Evolutionary conservation across 495 filamentous ascomycete species (phyloP).

Genomic region (Tuber borchii): DNA sequence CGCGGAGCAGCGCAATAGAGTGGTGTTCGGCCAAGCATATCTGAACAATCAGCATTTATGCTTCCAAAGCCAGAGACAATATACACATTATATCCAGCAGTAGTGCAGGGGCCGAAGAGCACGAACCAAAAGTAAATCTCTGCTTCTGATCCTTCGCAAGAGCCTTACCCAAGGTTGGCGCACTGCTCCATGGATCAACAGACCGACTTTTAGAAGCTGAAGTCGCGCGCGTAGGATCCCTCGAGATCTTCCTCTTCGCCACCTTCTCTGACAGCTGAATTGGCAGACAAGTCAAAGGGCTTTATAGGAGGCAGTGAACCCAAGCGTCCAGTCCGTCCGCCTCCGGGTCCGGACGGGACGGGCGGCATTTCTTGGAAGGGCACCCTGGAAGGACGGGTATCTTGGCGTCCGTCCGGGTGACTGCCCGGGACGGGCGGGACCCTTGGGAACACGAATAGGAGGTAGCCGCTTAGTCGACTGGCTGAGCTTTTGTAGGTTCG

Average conservation of each 20-base stretch:
- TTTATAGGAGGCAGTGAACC: too few relatives aligned
- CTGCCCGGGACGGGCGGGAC: too few relatives aligned
- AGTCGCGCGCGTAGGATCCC: neutral
- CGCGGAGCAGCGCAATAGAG: too few relatives aligned
- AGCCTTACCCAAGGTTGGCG: neutral
- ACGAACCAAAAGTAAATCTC: neutral
- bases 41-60: neutral
- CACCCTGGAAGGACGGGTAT: too few relatives aligned
- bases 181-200: neutral
- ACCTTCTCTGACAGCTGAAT: neutral
- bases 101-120: neutral
- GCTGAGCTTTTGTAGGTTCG: conserved; percentile 45
- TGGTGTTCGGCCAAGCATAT: too few relatives aligned
- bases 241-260: neutral
- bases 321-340: too few relatives aligned
- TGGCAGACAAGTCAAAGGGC: too few relatives aligned
- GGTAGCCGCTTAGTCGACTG: conserved; percentile 24
- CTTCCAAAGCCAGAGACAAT: neutral
- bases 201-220: neutral
- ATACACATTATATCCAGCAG: neutral
- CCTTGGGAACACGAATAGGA: too few relatives aligned
- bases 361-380: too few relatives aligned
- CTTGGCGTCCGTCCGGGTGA: too few relatives aligned
- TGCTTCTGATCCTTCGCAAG: neutral
- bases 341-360: too few relatives aligned